phyloP scores from a whole-genome alignment of 495 filamentous ascomycete genomes.

The Tuber magnatum region DNA sequence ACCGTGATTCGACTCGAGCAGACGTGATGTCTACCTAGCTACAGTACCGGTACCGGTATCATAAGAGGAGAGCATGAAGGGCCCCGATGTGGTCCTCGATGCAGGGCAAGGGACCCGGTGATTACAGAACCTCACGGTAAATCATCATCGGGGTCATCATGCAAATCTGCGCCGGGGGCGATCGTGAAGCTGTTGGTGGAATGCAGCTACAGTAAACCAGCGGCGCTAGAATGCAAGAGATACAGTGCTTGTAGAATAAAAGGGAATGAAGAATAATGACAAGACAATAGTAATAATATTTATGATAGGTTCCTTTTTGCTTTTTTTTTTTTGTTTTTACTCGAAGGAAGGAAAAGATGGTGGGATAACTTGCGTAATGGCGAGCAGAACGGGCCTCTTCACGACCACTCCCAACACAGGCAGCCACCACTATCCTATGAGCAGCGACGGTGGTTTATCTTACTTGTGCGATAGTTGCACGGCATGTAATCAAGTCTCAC shows the following conservation, averaged over 20 bases:
- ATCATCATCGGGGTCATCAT: background rate
- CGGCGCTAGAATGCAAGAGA: background rate
- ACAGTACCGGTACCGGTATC: no score
- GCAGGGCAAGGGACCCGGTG: background rate
- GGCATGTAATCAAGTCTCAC: background rate
- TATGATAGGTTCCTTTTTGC: slow-evolving; percentile 1
- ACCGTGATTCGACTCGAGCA: background rate
- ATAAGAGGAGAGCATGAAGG: background rate
- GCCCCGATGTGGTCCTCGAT: background rate
- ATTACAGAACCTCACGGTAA: background rate
- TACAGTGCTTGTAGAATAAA: no score
- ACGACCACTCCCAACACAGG: background rate
- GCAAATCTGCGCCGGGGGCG: background rate
- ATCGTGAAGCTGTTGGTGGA: background rate
- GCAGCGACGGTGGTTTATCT: background rate
- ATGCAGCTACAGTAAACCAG: background rate
- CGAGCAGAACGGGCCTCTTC: background rate
- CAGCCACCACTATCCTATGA: background rate
- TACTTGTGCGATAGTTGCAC: background rate
- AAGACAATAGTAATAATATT: background rate
- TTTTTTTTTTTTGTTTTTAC: background rate
- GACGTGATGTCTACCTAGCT: background rate
- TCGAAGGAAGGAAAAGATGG: background rate
- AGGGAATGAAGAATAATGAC: background rate
- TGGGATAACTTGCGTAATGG: background rate